Percentiles rank a stretch among this genome's conserved stretches.
Conservation (phyloP, 345 rosid species). For the Eucalyptus marginata region DNA sequence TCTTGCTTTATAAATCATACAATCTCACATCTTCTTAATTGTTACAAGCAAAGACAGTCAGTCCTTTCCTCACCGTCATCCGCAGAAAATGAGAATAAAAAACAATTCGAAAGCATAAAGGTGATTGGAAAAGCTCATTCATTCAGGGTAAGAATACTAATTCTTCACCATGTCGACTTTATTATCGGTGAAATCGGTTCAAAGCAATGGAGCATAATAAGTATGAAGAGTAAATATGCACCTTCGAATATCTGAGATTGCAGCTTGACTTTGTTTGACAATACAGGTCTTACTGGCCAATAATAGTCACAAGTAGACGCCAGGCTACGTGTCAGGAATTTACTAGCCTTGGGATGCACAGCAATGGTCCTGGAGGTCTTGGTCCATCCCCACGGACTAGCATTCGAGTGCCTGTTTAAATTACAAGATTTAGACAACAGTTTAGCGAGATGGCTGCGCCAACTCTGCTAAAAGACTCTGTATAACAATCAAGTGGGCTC, state of each 20-base stretch:
- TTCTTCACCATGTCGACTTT: background rate
- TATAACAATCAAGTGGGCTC: background rate
- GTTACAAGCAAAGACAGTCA: background rate
- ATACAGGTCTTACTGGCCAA: background rate
- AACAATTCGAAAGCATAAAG: background rate
- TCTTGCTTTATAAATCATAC: background rate
- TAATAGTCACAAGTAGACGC: background rate
- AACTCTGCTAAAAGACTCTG: background rate
- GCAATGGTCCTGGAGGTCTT: background rate
- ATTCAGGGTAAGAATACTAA: background rate
- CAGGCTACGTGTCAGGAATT: background rate
- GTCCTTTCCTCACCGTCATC: background rate
- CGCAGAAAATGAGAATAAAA: background rate
- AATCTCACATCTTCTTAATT: background rate
- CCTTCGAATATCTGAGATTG: background rate
- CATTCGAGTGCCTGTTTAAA: background rate
- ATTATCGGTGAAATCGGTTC: background rate
- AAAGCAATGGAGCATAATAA: background rate
- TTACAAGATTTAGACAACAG: background rate
- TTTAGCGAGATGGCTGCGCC: background rate
- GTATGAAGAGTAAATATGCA: background rate
- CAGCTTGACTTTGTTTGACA: background rate
- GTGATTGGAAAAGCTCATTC: background rate
- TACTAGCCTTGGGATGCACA: background rate
- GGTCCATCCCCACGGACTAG: background rate